phyloP scores from a whole-genome alignment of 2,329 filamentous ascomycete genomes.

The Gremmenia infestans region DNA sequence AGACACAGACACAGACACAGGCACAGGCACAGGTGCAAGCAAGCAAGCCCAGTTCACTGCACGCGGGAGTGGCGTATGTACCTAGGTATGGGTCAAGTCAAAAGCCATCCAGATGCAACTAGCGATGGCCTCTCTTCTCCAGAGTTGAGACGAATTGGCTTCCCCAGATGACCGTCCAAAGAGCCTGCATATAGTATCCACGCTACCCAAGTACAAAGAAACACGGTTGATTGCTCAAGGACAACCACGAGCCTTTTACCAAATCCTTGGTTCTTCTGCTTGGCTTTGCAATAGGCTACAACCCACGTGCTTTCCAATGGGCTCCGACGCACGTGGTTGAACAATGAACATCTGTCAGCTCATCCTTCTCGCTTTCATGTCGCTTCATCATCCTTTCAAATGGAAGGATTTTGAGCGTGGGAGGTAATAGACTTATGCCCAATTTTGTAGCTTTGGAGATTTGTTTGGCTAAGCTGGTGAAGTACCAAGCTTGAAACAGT shows the following conservation, averaged over 20 bases:
- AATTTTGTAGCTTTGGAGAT: neutral
- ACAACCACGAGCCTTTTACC: conserved; percentile 1
- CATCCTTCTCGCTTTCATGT: neutral
- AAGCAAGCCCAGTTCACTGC: neutral
- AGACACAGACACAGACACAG: neutral
- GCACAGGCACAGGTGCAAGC: neutral
- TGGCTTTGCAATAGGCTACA: too few relatives aligned
- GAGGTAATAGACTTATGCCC: too few relatives aligned
- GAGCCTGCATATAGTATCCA: neutral
- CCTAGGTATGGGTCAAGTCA: neutral
- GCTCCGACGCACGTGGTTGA: neutral
- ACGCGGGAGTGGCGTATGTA: neutral
- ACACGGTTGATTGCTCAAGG: neutral
- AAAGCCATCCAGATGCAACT: neutral
- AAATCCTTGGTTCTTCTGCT: neutral
- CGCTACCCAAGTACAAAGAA: neutral
- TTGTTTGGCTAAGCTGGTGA: neutral
- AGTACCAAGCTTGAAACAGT: conserved; percentile 18
- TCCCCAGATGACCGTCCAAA: conserved; percentile 1
- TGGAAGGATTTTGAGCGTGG: neutral
- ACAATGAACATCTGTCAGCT: neutral
- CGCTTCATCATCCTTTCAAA: neutral
- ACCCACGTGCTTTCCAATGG: neutral
- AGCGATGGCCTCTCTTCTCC: neutral
- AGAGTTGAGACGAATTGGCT: neutral